phyloP scores from a whole-genome alignment of 768 basidiomycete genomes.

The Pholiota molesta region DNA sequence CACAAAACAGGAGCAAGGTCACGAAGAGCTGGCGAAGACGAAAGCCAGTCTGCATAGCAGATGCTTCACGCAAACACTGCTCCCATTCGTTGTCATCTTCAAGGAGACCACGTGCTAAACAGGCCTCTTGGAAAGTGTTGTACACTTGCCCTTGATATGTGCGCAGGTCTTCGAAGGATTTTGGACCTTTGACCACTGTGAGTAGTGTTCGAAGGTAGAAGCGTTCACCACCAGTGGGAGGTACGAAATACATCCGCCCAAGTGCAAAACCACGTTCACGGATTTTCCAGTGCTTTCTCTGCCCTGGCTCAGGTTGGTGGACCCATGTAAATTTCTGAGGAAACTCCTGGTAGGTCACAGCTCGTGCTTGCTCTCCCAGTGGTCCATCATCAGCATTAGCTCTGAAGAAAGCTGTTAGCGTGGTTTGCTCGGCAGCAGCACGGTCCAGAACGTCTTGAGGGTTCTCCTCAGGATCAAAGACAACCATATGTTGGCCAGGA shows the following conservation, averaged over 20 bases:
- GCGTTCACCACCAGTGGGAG: slow-evolving; percentile 37
- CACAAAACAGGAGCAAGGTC: too few species aligned
- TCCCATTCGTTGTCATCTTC: slow-evolving; percentile 53
- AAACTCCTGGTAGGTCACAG: slow-evolving; percentile 35
- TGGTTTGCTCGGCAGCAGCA: slow-evolving; percentile 29
- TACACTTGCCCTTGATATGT: slow-evolving; percentile 19
- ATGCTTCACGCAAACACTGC: slow-evolving; percentile 37
- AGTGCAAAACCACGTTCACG: slow-evolving; percentile 35
- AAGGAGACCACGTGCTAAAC: slow-evolving; percentile 42
- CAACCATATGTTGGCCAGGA: slow-evolving; percentile 38
- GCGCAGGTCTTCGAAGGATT: slow-evolving; percentile 27
- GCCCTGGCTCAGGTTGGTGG: too few species aligned
- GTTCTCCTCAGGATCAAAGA: slow-evolving; percentile 34
- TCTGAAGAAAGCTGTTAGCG: slow-evolving; percentile 31
- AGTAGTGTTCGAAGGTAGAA: slow-evolving; percentile 46
- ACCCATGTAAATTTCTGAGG: too few species aligned
- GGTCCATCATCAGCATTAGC: slow-evolving; percentile 26
- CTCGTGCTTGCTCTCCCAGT: slow-evolving; percentile 19
- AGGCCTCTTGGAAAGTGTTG: slow-evolving; percentile 42
- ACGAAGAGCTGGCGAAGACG: slow-evolving; percentile 40
- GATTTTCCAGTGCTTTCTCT: slow-evolving; percentile 31
- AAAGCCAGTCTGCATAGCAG: slow-evolving; percentile 38
- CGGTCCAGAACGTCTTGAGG: slow-evolving; percentile 22
- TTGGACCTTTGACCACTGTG: slow-evolving; percentile 38
- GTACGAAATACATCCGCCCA: slow-evolving; percentile 42